phyloP scores from a whole-genome alignment of 345 rosid genomes.

The Euphorbia peplus region DNA sequence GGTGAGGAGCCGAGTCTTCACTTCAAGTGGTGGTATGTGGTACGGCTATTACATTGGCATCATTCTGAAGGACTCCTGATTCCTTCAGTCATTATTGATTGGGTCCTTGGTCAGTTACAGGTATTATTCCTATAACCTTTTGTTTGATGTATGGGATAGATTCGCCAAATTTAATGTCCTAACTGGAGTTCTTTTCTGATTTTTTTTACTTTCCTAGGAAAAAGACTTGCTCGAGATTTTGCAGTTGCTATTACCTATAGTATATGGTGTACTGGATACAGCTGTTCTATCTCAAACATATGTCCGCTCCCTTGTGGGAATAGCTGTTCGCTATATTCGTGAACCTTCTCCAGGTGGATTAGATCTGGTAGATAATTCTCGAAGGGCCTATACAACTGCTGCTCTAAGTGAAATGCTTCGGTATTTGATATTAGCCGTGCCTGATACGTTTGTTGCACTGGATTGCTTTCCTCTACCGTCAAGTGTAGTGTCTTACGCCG shows the following conservation, averaged over 20 bases:
- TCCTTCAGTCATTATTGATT: constrained; percentile 86
- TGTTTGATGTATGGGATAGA: background rate
- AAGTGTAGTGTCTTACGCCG: constrained; percentile 61
- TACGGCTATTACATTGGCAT: constrained; percentile 92
- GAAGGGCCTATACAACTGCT: constrained; percentile 84
- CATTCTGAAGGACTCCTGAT: constrained; percentile 84
- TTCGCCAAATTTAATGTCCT: background rate
- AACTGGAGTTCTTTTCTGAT: constrained; percentile 18
- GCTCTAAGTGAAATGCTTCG: constrained; percentile 91
- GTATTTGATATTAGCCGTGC: constrained; percentile 81
- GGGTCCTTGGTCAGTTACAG: constrained; percentile 92
- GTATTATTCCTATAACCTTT: constrained; percentile 24
- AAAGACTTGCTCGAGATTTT: constrained; percentile 73
- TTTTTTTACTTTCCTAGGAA: constrained; percentile 50
- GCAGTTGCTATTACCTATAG: constrained; percentile 85
- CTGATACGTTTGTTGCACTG: constrained; percentile 90
- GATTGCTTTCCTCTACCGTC: constrained; percentile 95
- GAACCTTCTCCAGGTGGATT: constrained; percentile 94
- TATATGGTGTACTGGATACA: constrained; percentile 81
- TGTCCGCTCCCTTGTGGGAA: constrained; percentile 67
- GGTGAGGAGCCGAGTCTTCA: constrained; percentile 84
- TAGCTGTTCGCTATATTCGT: constrained; percentile 74
- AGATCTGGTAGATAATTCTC: constrained; percentile 91
- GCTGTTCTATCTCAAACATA: constrained; percentile 80
- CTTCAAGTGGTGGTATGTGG: constrained; percentile 93